phyloP scores from a whole-genome alignment of 805 yeast species.

The Debaryomyces maramus region DNA sequence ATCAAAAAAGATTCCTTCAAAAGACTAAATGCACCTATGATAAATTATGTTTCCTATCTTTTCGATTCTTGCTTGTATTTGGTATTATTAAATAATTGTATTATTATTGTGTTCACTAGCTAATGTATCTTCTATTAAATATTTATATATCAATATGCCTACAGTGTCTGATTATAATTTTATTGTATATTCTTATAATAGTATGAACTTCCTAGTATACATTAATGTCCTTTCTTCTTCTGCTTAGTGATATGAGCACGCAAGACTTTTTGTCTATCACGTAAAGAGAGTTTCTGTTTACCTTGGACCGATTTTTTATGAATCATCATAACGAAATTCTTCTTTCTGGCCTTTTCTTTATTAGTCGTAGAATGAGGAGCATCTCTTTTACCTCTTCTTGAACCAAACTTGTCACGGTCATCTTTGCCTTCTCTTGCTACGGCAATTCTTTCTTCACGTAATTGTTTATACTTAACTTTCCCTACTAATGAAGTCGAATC shows the following conservation, averaged over 20 bases:
- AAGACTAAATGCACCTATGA: not conserved
- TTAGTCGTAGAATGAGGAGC: slow-evolving; percentile 88
- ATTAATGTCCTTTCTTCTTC: slow-evolving; percentile 76
- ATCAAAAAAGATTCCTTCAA: slow-evolving; percentile 9
- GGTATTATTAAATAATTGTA: slow-evolving; percentile 4
- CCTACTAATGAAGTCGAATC: slow-evolving; percentile 80
- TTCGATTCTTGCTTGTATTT: slow-evolving; percentile 4
- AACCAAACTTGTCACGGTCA: slow-evolving; percentile 87
- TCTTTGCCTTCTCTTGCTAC: slow-evolving; percentile 88
- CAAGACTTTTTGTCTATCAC: slow-evolving; percentile 86
- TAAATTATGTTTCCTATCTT: not conserved
- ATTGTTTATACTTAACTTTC: slow-evolving; percentile 75
- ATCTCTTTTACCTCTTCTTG: slow-evolving; percentile 77
- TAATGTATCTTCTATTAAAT: slow-evolving; percentile 3
- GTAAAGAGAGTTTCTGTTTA: slow-evolving; percentile 81
- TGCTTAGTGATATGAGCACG: slow-evolving; percentile 87
- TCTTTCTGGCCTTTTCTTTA: slow-evolving; percentile 93
- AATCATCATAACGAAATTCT: slow-evolving; percentile 98
- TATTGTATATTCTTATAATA: not conserved
- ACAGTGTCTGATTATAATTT: not conserved
- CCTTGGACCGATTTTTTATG: slow-evolving; percentile 95
- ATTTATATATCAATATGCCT: slow-evolving; percentile 3
- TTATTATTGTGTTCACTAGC: slow-evolving; percentile 3
- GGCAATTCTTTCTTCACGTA: slow-evolving; percentile 87
- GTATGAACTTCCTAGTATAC: slow-evolving; percentile 1